Evolutionary conservation across 495 filamentous ascomycete species (phyloP), one percentile per base, ranked within the genome.

Genomic region (Penicillium bialowiezense): DNA sequence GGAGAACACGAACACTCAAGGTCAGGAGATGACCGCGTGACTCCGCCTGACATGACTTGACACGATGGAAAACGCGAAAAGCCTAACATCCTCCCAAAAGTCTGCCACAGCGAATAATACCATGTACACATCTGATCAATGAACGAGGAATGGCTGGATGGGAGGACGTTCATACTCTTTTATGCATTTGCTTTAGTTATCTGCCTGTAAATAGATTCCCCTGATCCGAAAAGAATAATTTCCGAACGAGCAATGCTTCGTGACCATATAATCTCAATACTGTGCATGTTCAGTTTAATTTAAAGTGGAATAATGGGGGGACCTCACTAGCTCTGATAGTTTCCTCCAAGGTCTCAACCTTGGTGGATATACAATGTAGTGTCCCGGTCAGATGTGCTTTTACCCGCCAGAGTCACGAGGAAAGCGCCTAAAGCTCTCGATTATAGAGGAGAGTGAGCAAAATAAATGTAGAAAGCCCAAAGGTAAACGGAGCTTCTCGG

Each of bases 11-110:
- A 69, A 65, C 3, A 48, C 64, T 26, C 63, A 68, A 41, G 56
- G 45, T 47, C 62, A 64, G 41, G 67, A 75, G 60, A 50, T 75
- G 34, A 63, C 64, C 37, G 69, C 71, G 45, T 77, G 56, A 65
- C 51, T 59, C 32, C 57, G 51, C 44, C 56, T 58, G 12, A 52
- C 53, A 40, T 56, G 48, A 56, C 38, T 20, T 9, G 12, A 47
- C 12, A 47, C 19, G 18, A 33, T 42, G 48, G 21, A 43, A 39
- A 39, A 36, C 23, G 26, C 34, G 28, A 41, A 42, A 49, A 32
- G 7, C 14, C 9, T 15, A 45, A 45, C 7, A 45, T 3, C 8
- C 3, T 39, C 33, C 44, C 44, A 20, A 34, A 17, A 36, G 26
- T 31, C 45, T 31, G 45, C 33, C 36, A 38, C 26, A 48, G 29